Evolutionary conservation across 2,329 filamentous ascomycete species (phyloP), one percentile per base, ranked within the genome.

Genomic region (Hysterium pulicare): DNA sequence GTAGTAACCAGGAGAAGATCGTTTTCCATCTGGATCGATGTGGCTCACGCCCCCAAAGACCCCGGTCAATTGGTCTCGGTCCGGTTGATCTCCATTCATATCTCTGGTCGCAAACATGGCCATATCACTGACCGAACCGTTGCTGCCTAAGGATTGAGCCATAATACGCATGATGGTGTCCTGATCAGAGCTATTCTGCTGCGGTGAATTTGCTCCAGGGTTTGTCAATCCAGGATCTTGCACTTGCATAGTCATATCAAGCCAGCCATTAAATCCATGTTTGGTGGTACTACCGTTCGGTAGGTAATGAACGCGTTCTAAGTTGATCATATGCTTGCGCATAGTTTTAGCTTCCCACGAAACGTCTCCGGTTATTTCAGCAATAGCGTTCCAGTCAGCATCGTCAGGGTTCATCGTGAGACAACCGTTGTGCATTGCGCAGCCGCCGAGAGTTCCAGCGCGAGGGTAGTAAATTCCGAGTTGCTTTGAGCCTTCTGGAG

Each of bases 401-500:
- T 76, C 70, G 44, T 79, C 73, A 0, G 82, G 81, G 45, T 80
- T 75, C 20, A 83, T 68, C 13, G 75, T 71, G 37, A 84, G 76
- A 33, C 82, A 62, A 5, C 79, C 81, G 40, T 85, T 84, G 59
- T 86, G 82, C 4, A 76, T 73, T 1, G 77, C 75, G 60, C 79
- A 82, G 4, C 79, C 79, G 40, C 79, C 78, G 1, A 82, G 64
- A 3, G 71, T 76, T 16, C 73, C 77, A 3, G 76, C 71, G 11
- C 81, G 73, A 8, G 79, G 79, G 51, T 83, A 84, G 7, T 78
- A 67, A 11, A 75, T 76, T 3, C 81, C 81, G 49, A 75, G 69
- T 47, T 72, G 61, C 3, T 56, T 69, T 1, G 79, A 75, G 10
- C 74, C 77, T 5, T 64, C 61, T 0, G 80, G 80, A 1, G 77